Percentiles rank a stretch among this genome's conserved stretches.
These are phyloP conservation scores for Candida freyschussii DNA, from an alignment of 1,139 yeast genomes.

Conservation along the genomic window DNA sequence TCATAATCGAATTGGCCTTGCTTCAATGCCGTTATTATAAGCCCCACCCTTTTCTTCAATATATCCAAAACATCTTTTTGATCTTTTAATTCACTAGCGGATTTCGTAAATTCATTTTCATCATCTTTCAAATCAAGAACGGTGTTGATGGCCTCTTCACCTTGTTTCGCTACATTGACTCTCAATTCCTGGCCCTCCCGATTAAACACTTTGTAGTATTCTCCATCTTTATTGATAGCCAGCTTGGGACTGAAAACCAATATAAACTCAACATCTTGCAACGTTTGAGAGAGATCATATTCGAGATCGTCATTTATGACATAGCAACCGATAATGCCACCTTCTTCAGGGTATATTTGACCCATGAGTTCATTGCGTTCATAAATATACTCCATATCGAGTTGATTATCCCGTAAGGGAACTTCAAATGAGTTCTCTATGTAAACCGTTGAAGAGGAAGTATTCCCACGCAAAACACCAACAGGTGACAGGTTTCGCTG, in stretches of 20 bases:
- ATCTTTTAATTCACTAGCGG: constrained; percentile 12
- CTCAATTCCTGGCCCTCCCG: constrained; percentile 9
- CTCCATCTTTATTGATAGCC: constrained; percentile 15
- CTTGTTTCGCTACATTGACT: constrained; percentile 11
- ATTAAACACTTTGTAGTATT: constrained; percentile 14
- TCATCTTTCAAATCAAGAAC: constrained; percentile 18
- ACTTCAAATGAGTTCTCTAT: constrained; percentile 12
- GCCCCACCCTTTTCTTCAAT: constrained; percentile 4
- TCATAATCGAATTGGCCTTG: constrained; percentile 7
- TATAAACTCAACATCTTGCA: constrained; percentile 1
- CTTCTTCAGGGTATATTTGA: constrained; percentile 15
- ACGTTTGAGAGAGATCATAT: neutral
- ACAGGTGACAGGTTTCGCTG: constrained; percentile 11
- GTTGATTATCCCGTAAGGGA: constrained; percentile 1
- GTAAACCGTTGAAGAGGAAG: neutral
- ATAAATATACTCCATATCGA: constrained; percentile 2
- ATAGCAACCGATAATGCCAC: constrained; percentile 11
- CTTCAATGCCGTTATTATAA: constrained; percentile 7
- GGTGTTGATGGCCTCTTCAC: constrained; percentile 23
- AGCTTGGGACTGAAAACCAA: constrained; percentile 15
- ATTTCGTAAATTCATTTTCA: constrained; percentile 10
- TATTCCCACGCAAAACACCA: constrained; percentile 9
- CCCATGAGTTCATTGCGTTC: constrained; percentile 11
- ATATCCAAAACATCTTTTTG: constrained; percentile 12
- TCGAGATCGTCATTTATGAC: constrained; percentile 5